phyloP scores from a whole-genome alignment of 495 filamentous ascomycete genomes.

The Echria macrotheca region DNA sequence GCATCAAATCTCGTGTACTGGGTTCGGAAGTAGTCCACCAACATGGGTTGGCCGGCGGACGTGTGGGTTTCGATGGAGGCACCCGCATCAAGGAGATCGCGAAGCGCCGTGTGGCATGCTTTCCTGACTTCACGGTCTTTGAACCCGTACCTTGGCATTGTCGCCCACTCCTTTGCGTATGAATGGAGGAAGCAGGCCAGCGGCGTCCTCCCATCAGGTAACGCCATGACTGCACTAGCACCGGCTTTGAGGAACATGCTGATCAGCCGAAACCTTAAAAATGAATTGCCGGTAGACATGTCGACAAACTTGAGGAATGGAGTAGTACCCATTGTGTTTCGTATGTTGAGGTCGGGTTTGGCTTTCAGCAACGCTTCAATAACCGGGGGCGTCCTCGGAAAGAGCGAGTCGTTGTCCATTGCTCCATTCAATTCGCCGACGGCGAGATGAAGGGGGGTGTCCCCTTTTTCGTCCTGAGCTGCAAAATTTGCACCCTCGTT shows the following conservation, averaged over 20 bases:
- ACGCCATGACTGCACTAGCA: neutral
- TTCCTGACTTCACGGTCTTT: neutral
- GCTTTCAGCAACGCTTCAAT: neutral
- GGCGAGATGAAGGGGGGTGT: neutral
- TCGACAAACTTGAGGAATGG: neutral
- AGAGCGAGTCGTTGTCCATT: too few relatives aligned
- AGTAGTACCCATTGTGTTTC: neutral
- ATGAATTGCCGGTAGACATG: neutral
- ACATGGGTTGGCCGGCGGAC: neutral
- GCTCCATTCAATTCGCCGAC: neutral
- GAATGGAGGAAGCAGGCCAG: neutral
- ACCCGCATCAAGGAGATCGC: neutral
- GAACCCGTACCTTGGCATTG: neutral
- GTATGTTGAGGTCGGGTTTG: neutral
- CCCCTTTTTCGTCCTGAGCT: neutral
- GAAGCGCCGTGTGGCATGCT: neutral
- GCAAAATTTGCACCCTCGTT: neutral
- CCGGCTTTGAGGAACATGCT: neutral
- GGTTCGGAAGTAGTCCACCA: neutral
- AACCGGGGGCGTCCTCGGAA: neutral
- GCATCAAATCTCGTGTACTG: neutral
- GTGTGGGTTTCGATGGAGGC: neutral
- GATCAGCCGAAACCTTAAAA: neutral
- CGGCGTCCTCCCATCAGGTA: neutral
- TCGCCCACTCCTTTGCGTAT: neutral